Evolutionary conservation across 495 filamentous ascomycete species (phyloP), one percentile per base, ranked within the genome.

Genomic region (Copromyces sp.): DNA sequence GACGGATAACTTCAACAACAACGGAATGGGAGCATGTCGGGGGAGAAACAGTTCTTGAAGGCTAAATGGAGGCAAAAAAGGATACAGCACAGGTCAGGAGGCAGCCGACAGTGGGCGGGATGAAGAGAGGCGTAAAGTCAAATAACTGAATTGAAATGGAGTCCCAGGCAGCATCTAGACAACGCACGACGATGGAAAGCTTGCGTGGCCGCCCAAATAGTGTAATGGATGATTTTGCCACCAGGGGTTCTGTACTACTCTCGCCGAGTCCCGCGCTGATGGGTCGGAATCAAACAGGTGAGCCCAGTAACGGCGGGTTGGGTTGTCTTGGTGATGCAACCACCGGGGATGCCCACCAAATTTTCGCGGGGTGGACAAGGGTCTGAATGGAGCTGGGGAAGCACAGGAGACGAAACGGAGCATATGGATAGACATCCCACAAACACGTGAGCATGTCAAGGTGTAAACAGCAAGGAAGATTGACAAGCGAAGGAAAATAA

Each of bases 331-430:
- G 53, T 65, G 29, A 65, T 65, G 53, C 53, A 65, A 65, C 53
- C 53, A 65, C 29, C 14, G 29, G 53, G 24, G 53, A 35, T 61
- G 53, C 53, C 53, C 24, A 61, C 53, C 29, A 24, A 24, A 35
- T 35, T 44, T 69, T 65, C 71, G 76, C 71, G 74, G 75, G 75
- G 74, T 74, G 71, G 74, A 72, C 73, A 74, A 35, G 72, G 78
- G 53, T 65, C 29, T 32, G 53, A 65, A 65, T 65, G 53, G 71
- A 68, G 69, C 37, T 73, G 35, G 9, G 72, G 77, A 61, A 76
- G 68, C 70, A 76, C 69, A 70, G 44, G 69, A 73, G 68, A n/a
- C 44, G 38, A 73, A 69, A 24, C 44, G 38, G 41, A 74, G 40
- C n/a, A 73, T 37, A 37, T 17, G 20, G 61, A 68, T 69, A 65